Percentiles rank a stretch among this genome's conserved stretches.
These are phyloP conservation scores for Fraxinus paxiana DNA, from an alignment of 305 asterid species.

Conservation along the genomic window DNA sequence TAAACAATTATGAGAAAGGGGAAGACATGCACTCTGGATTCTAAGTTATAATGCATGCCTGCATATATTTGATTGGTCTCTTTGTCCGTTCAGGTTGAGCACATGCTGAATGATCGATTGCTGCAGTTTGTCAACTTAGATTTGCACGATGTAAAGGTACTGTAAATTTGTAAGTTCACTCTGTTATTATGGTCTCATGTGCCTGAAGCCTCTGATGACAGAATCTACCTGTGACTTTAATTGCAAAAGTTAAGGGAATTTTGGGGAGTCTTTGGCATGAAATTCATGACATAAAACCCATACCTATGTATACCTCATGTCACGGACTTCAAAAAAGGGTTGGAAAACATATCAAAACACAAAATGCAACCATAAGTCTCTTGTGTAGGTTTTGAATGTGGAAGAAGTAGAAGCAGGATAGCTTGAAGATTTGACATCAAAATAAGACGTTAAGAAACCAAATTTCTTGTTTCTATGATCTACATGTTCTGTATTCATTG, in stretches of 20 bases:
- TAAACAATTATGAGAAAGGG: not conserved
- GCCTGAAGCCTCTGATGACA: not conserved
- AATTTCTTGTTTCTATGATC: not conserved
- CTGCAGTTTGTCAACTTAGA: slow-evolving; percentile 92
- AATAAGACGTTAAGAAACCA: not conserved
- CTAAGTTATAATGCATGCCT: not conserved
- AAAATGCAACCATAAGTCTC: not conserved
- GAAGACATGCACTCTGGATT: not conserved
- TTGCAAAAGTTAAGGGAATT: not conserved
- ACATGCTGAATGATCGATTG: slow-evolving; percentile 82
- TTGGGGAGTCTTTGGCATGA: not conserved
- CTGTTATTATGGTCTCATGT: slow-evolving; percentile 9
- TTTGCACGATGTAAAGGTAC: slow-evolving; percentile 96
- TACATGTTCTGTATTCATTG: not conserved
- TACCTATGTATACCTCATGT: not conserved
- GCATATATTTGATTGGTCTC: slow-evolving; percentile 6
- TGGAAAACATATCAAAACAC: not conserved
- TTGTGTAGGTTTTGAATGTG: not conserved
- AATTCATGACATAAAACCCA: not conserved
- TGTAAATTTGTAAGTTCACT: slow-evolving; percentile 15
- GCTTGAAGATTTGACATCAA: not conserved
- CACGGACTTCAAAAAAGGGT: not conserved
- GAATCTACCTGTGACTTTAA: not conserved
- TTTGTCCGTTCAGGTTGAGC: slow-evolving; percentile 74
- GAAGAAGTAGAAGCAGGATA: not conserved